phyloP scores from a whole-genome alignment of 495 filamentous ascomycete genomes.

The Penicillium odoratum region DNA sequence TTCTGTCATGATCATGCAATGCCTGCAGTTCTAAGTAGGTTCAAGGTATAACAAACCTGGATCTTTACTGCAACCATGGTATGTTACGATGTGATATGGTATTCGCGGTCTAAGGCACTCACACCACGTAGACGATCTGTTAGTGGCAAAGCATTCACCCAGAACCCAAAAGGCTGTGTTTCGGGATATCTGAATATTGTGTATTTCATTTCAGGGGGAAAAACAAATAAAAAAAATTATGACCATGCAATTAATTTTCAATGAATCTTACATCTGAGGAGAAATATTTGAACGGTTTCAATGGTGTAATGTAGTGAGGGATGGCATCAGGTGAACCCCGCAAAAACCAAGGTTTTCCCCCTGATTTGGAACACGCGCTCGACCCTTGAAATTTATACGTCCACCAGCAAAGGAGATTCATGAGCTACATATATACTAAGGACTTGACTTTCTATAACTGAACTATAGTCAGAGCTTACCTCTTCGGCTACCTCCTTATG shows the following conservation, averaged over 20 bases:
- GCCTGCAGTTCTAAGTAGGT: background rate
- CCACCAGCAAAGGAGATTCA: background rate
- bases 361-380: background rate
- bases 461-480: background rate
- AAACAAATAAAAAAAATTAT: no score
- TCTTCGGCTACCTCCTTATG: conserved; percentile 4
- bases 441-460: background rate
- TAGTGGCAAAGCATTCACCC: no score
- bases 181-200: no score
- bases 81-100: no score
- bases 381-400: background rate
- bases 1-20: background rate
- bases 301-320: background rate
- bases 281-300: background rate
- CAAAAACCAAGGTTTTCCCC: background rate
- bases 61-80: no score
- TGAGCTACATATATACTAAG: background rate
- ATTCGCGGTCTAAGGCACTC: no score
- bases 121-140: no score
- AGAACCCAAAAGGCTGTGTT: no score
- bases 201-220: no score
- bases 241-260: background rate
- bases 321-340: conserved; percentile 6
- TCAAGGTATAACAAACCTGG: background rate
- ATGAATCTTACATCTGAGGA: no score